Conservation (phyloP, 225 moss, liverwort and hornwort species). For the Thuidium tamariscinum region DNA sequence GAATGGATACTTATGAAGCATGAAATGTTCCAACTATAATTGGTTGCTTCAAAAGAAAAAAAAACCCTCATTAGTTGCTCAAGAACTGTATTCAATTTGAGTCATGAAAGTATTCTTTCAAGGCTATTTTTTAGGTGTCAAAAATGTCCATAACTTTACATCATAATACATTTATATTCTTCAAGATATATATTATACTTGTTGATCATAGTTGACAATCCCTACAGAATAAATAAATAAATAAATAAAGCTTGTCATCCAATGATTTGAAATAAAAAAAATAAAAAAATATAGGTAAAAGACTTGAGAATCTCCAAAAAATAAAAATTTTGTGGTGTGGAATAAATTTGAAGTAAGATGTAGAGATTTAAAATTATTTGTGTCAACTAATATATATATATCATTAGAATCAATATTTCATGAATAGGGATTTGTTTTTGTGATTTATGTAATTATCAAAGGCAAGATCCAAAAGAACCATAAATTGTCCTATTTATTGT, state of each 20-base stretch:
- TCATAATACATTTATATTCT: neutral
- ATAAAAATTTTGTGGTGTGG: rapidly evolving
- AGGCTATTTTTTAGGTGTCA: neutral
- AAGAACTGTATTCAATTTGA: too few species aligned
- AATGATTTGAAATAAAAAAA: neutral
- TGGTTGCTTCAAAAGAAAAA: neutral
- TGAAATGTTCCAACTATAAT: neutral
- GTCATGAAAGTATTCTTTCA: rapidly evolving
- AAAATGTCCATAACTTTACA: too few species aligned
- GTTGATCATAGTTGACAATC: rapidly evolving
- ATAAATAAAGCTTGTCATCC: neutral
- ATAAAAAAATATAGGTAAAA: neutral
- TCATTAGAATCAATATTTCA: neutral
- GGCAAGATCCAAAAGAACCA: neutral
- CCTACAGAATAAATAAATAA: rapidly evolving
- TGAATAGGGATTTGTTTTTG: too few species aligned
- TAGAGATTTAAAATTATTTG: neutral
- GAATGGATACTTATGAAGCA: neutral
- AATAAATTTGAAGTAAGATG: neutral
- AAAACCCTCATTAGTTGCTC: neutral
- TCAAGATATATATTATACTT: rapidly evolving
- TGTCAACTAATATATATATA: neutral
- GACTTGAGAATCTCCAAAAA: neutral
- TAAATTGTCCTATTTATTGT: neutral
- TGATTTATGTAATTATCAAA: neutral